These are phyloP conservation scores for Apiotrichum gracile DNA, from an alignment of 1,284 basidiomycete species.

Conservation along the genomic window DNA sequence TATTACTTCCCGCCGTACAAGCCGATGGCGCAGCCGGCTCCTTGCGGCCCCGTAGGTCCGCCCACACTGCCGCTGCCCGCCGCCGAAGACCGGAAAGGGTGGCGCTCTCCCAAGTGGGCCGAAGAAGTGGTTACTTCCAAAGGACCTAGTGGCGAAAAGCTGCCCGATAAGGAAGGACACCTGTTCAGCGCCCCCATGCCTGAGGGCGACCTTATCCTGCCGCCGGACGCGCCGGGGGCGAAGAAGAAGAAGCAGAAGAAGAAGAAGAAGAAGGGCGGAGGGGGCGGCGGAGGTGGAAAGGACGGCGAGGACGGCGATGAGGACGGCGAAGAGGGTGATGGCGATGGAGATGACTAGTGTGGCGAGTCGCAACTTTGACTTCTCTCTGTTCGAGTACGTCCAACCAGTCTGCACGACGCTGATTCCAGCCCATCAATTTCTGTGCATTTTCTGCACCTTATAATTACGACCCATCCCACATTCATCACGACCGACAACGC, in stretches of 20 bases:
- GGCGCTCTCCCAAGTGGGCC: constrained; percentile 18
- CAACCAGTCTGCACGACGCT: too few relatives aligned
- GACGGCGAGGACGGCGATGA: background rate
- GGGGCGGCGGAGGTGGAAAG: background rate
- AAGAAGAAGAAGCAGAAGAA: constrained; percentile 7
- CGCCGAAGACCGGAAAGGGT: constrained; percentile 10
- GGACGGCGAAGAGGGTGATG: constrained; percentile 1
- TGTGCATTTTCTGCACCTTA: too few relatives aligned
- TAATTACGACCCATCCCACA: too few relatives aligned
- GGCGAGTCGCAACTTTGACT: background rate
- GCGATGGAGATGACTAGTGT: constrained; percentile 2
- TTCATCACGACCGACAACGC: too few relatives aligned
- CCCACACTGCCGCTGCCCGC: constrained; percentile 28
- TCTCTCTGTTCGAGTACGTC: too few relatives aligned
- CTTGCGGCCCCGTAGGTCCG: constrained; percentile 24
- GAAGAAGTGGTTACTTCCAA: constrained; percentile 29
- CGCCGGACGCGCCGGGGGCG: background rate
- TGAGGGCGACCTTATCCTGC: constrained; percentile 10
- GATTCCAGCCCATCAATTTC: too few relatives aligned
- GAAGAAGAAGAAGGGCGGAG: constrained; percentile 3
- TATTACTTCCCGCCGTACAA: background rate
- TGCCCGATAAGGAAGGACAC: constrained; percentile 20
- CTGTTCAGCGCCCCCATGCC: constrained; percentile 31
- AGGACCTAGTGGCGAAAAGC: constrained; percentile 25
- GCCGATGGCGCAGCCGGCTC: background rate